Evolutionary conservation across 1,284 basidiomycete species (phyloP).

Genomic region (Cryptococcus hybrid): DNA sequence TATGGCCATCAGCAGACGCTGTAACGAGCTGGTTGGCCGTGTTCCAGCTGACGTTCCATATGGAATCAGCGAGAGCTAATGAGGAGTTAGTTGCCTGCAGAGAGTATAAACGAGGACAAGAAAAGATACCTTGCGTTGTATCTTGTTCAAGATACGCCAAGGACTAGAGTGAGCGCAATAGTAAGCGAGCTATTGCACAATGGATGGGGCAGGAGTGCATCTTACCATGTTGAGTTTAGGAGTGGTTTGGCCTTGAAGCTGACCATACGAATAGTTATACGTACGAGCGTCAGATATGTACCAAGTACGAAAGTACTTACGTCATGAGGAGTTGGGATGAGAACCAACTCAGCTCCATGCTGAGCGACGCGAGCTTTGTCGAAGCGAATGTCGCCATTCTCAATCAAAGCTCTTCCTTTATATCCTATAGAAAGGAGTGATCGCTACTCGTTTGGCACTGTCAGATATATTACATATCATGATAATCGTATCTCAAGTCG

Average conservation of each 20-base stretch:
- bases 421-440: background rate
- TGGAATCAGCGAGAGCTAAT: constrained; percentile 34
- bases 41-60: constrained; percentile 42
- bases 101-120: background rate
- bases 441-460: background rate
- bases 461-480: background rate
- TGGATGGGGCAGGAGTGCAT: no score
- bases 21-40: constrained; percentile 29
- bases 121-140: constrained; percentile 28
- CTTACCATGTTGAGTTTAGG: no score
- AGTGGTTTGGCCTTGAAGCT: no score
- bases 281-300: no score
- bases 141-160: constrained; percentile 42
- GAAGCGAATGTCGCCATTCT: no score
- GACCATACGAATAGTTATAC: no score
- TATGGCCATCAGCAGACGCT: constrained; percentile 41
- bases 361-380: no score
- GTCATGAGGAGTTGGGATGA: no score
- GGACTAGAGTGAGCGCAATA: constrained; percentile 19
- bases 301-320: no score
- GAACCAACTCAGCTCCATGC: no score
- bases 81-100: background rate
- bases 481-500: background rate
- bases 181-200: no score
- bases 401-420: background rate